Conservation (phyloP, 257 asterid genomes). For the Lantana camara region DNA sequence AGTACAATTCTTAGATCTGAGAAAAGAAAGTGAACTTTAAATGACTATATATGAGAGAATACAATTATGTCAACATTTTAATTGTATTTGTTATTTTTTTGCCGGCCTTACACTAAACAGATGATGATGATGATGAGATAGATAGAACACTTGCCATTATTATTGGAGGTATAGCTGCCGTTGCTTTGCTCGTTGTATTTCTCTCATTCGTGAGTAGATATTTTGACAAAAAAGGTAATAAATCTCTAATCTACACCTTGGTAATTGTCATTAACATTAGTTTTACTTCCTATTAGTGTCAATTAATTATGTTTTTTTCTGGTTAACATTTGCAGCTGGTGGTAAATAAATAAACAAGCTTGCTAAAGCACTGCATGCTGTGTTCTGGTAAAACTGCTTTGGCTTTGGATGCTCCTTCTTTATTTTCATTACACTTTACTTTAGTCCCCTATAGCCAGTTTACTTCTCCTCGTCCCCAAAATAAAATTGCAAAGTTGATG, state of each 20-base stretch:
- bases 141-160: constrained; percentile 58
- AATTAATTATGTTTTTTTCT: not conserved
- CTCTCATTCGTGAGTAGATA: constrained; percentile 46
- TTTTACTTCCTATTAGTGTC: no score
- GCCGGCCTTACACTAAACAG: constrained; percentile 8
- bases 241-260: not conserved
- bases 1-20: no score
- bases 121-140: constrained; percentile 39
- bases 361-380: not conserved
- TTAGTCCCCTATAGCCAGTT: not conserved
- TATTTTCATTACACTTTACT: not conserved
- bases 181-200: constrained; percentile 51
- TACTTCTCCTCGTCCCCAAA: not conserved
- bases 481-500: not conserved
- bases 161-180: constrained; percentile 57
- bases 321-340: not conserved
- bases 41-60: no score
- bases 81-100: not conserved
- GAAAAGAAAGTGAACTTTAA: no score
- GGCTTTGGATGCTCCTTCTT: constrained; percentile 4
- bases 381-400: not conserved
- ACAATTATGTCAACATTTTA: not conserved
- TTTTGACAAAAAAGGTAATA: constrained; percentile 40
- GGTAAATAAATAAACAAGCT: not conserved
- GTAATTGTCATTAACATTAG: not conserved